Evolutionary conservation across 306 rosid genomes (phyloP), one percentile per base, ranked within the genome.

Genomic region (Vicia villosa): DNA sequence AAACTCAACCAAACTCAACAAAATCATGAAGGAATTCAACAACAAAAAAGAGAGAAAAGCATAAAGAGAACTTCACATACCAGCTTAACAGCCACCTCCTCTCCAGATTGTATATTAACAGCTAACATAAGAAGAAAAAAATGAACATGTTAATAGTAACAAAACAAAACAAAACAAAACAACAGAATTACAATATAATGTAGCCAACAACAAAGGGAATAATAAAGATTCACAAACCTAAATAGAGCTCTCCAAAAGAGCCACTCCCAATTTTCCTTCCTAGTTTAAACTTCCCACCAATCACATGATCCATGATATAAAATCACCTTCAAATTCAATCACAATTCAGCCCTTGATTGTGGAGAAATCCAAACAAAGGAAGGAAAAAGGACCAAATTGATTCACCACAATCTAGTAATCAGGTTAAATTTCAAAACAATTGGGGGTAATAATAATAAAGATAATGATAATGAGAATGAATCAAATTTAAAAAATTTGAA

Each of bases 211-310:
- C 2, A 19, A 28, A 40, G 8, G 26, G 40, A 21, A 68, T 51
- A 71, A 67, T 46, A 68, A 67, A 20, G 42, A 49, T 37, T 65
- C 37, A 3, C 70, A 51, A 38, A 87, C 99, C 96, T 81, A 95
- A 50, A 89, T 91, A 95, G 24, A 95, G 99, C 86, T 95, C 99
- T 57, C 99, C 99, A 66, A 95, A 95, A 65, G 99, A 95, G 56
- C 99, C 99, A 77, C 99, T 91, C 37, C 99, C 99, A 80, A 95
- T 95, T 87, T 95, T 95, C 84, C 97, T 90, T 72, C 99, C 99
- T 21, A 95, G 82, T 83, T 89, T 95, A 74, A 95, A 95, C 86
- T 84, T 91, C 5, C 92, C 94, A 73, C 83, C 97, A 83, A 95
- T 79, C 79, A 89, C 96, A 81, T 86, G 97, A 68, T 95, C 99